Evolutionary conservation across 495 filamentous ascomycete genomes (phyloP), one percentile per base, ranked within the genome.

Genomic region (Neurospora hispaniola): DNA sequence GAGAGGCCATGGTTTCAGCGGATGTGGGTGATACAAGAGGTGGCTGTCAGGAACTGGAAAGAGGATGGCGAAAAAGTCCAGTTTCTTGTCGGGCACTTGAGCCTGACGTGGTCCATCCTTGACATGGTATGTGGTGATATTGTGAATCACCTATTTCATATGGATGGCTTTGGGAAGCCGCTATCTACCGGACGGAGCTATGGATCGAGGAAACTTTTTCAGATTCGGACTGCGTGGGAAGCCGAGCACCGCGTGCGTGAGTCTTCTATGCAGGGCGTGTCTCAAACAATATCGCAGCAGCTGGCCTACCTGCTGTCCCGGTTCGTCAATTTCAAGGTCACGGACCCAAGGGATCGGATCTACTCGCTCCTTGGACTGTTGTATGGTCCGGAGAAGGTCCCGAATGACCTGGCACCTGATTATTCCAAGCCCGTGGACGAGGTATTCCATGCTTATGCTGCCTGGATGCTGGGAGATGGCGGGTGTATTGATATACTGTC

Each of bases 1-100:
- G 8, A 3, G 3, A 43, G 69, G 42, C 39, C 41, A 0, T 71
- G 69, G 69, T 71, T n/a, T 1, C 27, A 23, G 18, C 69, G 69
- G 39, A 71, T 71, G 69, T 71, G 69, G 69, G 43, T 71, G 4
- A 27, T 46, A 71, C 69, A 71, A 43, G 69, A 71, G 69, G 27
- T 71, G 8, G 43, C 43, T 46, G 43, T 46, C 43, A 46, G 43
- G 43, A 9, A 46, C 43, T 46, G 43, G 43, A 4, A 18, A 9
- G 6, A 46, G 18, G 43, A 71, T 71, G 40, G 69, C 16, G 10
- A 40, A 11, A 23, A 40, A 11, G 69, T 71, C 42, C 27, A 31
- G 69, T 71, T 71, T 71, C 20, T 71, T 20, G 23, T 27, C 40
- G 42, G 69, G 8, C 69, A 71, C 40, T 48, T 31, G 10, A 12